A percentile compares a stretch with the other conserved stretches of the same genome.
These are phyloP conservation scores for Sanghuangporus baumii DNA, from an alignment of 1,284 basidiomycete genomes.

Conservation along the genomic window DNA sequence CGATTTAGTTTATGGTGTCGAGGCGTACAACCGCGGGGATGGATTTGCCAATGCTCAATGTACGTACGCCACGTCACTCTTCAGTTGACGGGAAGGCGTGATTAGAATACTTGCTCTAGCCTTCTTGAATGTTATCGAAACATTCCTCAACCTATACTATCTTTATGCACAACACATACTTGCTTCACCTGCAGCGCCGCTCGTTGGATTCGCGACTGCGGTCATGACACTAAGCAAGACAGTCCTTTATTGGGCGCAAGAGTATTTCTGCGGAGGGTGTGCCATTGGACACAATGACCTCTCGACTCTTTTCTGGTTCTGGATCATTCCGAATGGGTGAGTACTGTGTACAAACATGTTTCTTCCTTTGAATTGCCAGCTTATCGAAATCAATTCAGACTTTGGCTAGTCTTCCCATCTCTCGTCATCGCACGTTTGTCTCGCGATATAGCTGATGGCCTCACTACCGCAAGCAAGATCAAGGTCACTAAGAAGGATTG, in stretches of 20 bases:
- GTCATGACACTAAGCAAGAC: conserved; percentile 84
- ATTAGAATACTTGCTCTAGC: conserved; percentile 38
- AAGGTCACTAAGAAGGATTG: conserved; percentile 6
- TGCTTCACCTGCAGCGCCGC: conserved; percentile 54
- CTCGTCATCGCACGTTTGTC: conserved; percentile 52
- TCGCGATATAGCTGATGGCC: conserved; percentile 41
- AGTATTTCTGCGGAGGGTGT: conserved; percentile 69
- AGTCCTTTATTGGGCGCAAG: conserved; percentile 73
- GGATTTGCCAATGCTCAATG: conserved; percentile 89
- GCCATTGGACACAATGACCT: conserved; percentile 70
- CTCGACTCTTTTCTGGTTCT: conserved; percentile 51
- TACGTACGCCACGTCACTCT: conserved; percentile 30
- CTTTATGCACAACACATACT: conserved; percentile 67
- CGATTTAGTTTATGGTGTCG: conserved; percentile 71
- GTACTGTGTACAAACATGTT: conserved; percentile 24
- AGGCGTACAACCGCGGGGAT: conserved; percentile 53
- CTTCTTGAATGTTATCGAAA: conserved; percentile 77
- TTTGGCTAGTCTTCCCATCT: conserved; percentile 69
- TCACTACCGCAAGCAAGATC: conserved; percentile 9
- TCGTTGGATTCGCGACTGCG: conserved; percentile 70
- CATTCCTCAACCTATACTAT: conserved; percentile 68
- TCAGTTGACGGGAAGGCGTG: neutral
- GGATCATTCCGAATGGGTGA: conserved; percentile 76
- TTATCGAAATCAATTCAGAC: conserved; percentile 31
- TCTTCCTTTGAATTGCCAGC: neutral